phyloP scores from a whole-genome alignment of 1,139 yeast species.

The Pichia sp. region DNA sequence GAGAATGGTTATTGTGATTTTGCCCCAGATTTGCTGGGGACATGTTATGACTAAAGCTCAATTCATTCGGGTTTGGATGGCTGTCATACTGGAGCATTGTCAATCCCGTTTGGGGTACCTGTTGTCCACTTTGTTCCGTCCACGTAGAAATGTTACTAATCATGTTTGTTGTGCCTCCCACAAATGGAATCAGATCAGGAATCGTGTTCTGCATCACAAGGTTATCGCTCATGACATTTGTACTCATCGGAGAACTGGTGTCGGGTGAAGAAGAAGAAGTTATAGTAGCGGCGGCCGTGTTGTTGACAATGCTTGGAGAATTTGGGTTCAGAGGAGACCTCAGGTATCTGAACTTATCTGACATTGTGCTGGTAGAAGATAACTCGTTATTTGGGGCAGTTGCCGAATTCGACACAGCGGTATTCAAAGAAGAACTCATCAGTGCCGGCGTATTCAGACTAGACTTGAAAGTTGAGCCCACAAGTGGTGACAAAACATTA shows the following conservation, averaged over 20 bases:
- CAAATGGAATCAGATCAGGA: constrained; percentile 40
- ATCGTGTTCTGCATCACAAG: constrained; percentile 20
- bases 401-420: not conserved
- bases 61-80: constrained; percentile 3
- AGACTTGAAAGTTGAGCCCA: constrained; percentile 2
- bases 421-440: not conserved
- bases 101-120: constrained; percentile 33
- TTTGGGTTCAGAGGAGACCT: constrained; percentile 5
- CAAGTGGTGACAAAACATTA: constrained; percentile 4
- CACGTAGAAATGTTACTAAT: constrained; percentile 58
- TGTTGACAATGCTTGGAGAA: not conserved
- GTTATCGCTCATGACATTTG: constrained; percentile 5
- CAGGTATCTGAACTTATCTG: constrained; percentile 1
- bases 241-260: not conserved
- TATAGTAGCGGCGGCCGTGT: not conserved
- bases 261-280: not conserved
- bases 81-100: constrained; percentile 23
- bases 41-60: not conserved
- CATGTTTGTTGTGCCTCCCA: constrained; percentile 54
- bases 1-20: not conserved
- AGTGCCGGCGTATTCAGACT: not conserved
- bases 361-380: constrained; percentile 1
- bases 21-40: not conserved
- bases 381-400: not conserved
- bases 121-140: constrained; percentile 46